phyloP scores from a whole-genome alignment of 2,329 filamentous ascomycete species.

The Verticillium albo-atrum region DNA sequence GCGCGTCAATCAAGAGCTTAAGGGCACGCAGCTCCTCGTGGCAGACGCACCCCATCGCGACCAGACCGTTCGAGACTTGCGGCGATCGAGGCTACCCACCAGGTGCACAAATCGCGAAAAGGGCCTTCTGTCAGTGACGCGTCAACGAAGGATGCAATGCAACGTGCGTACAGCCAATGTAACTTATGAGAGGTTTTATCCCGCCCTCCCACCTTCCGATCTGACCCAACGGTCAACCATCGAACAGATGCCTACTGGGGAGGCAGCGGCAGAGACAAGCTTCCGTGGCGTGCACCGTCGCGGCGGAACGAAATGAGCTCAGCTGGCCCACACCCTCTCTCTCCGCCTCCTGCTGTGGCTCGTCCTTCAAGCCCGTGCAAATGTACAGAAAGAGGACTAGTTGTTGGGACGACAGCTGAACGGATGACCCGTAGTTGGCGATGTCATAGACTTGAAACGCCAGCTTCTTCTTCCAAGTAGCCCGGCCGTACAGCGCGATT shows the following conservation, averaged over 20 bases:
- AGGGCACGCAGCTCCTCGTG: not conserved
- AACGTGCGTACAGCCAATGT: not conserved
- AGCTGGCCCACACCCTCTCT: not conserved
- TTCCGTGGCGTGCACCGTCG: not conserved
- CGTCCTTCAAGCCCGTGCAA: not conserved
- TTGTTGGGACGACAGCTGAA: not conserved
- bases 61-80: not conserved
- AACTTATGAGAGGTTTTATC: not conserved
- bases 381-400: not conserved
- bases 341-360: not conserved
- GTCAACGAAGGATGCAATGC: not conserved
- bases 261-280: not conserved
- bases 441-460: not conserved
- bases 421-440: not conserved
- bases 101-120: not conserved
- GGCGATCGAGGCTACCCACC: not conserved
- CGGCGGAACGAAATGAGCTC: not conserved
- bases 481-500: not conserved
- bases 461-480: not conserved
- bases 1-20: not conserved
- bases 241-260: not conserved
- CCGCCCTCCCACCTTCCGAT: not conserved
- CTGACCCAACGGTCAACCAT: not conserved
- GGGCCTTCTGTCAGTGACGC: not conserved
- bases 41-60: not conserved